Base-by-base conservation (phyloP, 2,329 filamentous ascomycete species). In the Blumeriella jaapii region DNA sequence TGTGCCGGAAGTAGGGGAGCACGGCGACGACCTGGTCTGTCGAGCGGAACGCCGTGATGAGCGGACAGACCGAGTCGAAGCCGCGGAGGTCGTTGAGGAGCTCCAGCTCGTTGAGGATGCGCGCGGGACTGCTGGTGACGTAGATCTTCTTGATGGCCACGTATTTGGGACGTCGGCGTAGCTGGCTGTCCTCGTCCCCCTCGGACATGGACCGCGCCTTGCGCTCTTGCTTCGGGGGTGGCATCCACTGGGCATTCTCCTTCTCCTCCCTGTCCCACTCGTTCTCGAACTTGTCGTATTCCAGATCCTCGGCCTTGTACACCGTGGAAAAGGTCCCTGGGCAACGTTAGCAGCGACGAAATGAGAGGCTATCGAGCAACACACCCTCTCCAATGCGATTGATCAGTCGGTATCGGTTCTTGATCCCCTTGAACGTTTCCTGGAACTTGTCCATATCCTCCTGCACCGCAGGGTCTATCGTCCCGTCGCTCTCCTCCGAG, bases 101-200 rank as follows among this genome's bases (percentile, higher is more conserved):
- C 51, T 96, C 89, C 12, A 98, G 76, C 60, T 98, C 91, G 61
- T 98, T 98, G 55, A 93, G 74, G 49, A 98, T 96, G 29, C 91
- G 82, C 17, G 78, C 70, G 0, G 91, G 91, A 48, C 86, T 95
- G 44, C 87, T 95, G 1, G 93, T 98, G 46, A 96, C 91, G 59
- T 98, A 98, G 50, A 98, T 98, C 64, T 98, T 98, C 64, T 98
- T 98, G 60, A 98, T 83, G 13, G 93, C 91, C 43, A 98, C 93
- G 54, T 80, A 96, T 55, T 81, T 83, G 15, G 80, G 67, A 47
- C 63, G 69, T 32, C 62, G 63, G 36, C 62, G 62, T 25, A 57
- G 58, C 14, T 50, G 54, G 13, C 55, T 47, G 34, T 56, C 50
- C 24, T 51, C 25, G 29, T 49, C 42, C 32, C 51, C 29, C 31